phyloP scores from a whole-genome alignment of 306 rosid genomes.

The Myrica gale region DNA sequence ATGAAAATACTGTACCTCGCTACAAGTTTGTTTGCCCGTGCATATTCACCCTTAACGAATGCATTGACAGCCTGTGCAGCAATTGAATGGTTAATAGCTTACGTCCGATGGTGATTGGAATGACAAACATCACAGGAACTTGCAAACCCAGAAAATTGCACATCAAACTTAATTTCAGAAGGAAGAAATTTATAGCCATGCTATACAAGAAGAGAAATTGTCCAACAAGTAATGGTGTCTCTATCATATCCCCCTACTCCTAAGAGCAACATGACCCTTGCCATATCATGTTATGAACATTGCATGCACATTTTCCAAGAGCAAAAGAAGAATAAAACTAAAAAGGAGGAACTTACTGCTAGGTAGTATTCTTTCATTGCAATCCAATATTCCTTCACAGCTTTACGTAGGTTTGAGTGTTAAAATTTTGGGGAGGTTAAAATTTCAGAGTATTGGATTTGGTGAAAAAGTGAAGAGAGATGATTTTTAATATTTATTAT shows the following conservation, averaged over 20 bases:
- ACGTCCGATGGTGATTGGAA: background rate
- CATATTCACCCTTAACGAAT: slow-evolving; percentile 32
- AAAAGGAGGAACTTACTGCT: slow-evolving; percentile 33
- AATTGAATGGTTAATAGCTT: slow-evolving; percentile 3
- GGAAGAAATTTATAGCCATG: background rate
- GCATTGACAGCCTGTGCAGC: slow-evolving; percentile 42
- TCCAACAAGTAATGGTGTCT: background rate
- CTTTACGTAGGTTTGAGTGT: slow-evolving; percentile 31
- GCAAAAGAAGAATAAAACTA: background rate
- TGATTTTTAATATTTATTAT: too few species aligned
- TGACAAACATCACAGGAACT: background rate
- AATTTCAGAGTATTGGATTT: too few species aligned
- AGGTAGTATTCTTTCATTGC: slow-evolving; percentile 43
- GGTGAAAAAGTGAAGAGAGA: too few species aligned
- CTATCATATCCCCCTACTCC: slow-evolving; percentile 1
- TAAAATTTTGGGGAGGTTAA: too few species aligned
- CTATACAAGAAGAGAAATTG: background rate
- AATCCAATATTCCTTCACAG: slow-evolving; percentile 41
- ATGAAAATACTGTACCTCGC: slow-evolving; percentile 22
- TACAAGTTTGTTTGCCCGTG: slow-evolving; percentile 29
- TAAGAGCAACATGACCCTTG: background rate
- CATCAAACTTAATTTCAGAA: background rate
- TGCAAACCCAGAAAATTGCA: background rate
- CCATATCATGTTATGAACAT: background rate
- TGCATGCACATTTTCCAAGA: slow-evolving; percentile 1